Percentiles rank a stretch among this genome's conserved stretches.
Conservation (phyloP, 1,284 basidiomycete genomes). For the Bondarzewia mesenterica region DNA sequence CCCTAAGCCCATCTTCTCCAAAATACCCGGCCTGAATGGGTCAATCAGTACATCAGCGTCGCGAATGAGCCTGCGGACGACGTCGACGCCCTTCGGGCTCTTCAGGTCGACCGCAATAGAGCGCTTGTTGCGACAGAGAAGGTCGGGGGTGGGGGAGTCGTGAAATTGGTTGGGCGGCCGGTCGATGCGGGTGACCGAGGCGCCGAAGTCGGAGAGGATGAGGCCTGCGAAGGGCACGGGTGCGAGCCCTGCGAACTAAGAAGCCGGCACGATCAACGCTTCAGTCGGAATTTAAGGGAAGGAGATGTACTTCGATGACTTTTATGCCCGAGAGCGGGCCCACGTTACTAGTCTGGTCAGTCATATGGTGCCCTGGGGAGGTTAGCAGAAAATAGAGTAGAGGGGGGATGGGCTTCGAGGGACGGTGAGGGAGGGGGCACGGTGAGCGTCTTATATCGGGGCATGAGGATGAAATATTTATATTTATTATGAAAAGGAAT, state of each 20-base stretch:
- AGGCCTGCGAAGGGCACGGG: slow-evolving; percentile 80
- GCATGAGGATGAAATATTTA: too few species aligned
- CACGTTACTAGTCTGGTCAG: neutral
- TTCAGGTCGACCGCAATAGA: slow-evolving; percentile 64
- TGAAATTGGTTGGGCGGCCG: slow-evolving; percentile 17
- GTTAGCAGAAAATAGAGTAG: too few species aligned
- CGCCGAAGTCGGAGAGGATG: slow-evolving; percentile 76
- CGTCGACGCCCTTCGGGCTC: slow-evolving; percentile 44
- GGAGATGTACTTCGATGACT: slow-evolving; percentile 46
- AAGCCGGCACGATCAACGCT: neutral
- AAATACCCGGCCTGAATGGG: slow-evolving; percentile 76
- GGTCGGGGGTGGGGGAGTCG: slow-evolving; percentile 30
- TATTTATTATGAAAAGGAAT: too few species aligned
- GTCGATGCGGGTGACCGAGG: slow-evolving; percentile 73
- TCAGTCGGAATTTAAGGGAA: neutral
- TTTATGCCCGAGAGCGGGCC: slow-evolving; percentile 34
- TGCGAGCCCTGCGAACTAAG: slow-evolving; percentile 72
- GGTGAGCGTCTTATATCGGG: too few species aligned
- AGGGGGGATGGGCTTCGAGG: too few species aligned
- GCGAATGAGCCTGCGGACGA: slow-evolving; percentile 54
- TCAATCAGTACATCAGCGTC: slow-evolving; percentile 76
- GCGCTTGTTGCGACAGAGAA: slow-evolving; percentile 65
- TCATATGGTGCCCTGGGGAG: too few species aligned
- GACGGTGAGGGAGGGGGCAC: too few species aligned
- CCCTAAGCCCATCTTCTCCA: slow-evolving; percentile 72